Conservation (phyloP, 805 yeast species). For the Metschnikowia picachoensis region DNA sequence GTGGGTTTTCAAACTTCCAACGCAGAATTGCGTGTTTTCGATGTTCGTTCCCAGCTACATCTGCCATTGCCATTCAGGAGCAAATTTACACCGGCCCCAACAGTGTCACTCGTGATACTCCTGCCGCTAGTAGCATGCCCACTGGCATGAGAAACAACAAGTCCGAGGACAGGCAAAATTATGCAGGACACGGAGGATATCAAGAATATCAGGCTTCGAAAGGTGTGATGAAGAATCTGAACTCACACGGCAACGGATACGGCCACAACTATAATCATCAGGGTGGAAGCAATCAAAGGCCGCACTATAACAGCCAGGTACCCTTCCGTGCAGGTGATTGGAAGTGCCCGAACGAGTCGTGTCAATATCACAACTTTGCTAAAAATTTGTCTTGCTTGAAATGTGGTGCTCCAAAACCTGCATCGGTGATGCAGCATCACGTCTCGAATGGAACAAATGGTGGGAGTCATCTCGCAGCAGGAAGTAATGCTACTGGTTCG, state of each 20-base stretch:
- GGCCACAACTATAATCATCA: constrained; percentile 16
- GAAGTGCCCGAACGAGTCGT: constrained; percentile 78
- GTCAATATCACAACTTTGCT: constrained; percentile 89
- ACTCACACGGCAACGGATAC: constrained; percentile 11
- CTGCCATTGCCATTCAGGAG: constrained; percentile 67
- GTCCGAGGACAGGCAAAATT: constrained; percentile 14
- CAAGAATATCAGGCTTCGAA: constrained; percentile 10
- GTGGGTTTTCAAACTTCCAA: constrained; percentile 94
- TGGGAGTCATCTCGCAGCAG: constrained; percentile 1
- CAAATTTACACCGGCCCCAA: constrained; percentile 38
- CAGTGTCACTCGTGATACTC: not conserved
- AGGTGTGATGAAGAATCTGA: constrained; percentile 14
- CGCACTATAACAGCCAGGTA: constrained; percentile 47
- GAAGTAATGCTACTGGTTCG: constrained; percentile 6
- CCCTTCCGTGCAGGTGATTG: constrained; percentile 97
- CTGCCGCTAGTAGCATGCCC: not conserved
- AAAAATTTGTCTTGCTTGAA: constrained; percentile 82
- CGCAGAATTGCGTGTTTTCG: constrained; percentile 91
- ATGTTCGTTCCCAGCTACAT: constrained; percentile 81
- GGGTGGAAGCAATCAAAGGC: constrained; percentile 15
- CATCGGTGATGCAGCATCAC: constrained; percentile 20
- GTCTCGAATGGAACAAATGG: not conserved
- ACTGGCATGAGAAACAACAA: constrained; percentile 8
- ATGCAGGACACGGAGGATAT: constrained; percentile 7
- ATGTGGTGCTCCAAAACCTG: constrained; percentile 72